A percentile compares a stretch with the other conserved stretches of the same genome.
phyloP scores from a whole-genome alignment of 345 rosid species.

The Hirschfeldia incana region DNA sequence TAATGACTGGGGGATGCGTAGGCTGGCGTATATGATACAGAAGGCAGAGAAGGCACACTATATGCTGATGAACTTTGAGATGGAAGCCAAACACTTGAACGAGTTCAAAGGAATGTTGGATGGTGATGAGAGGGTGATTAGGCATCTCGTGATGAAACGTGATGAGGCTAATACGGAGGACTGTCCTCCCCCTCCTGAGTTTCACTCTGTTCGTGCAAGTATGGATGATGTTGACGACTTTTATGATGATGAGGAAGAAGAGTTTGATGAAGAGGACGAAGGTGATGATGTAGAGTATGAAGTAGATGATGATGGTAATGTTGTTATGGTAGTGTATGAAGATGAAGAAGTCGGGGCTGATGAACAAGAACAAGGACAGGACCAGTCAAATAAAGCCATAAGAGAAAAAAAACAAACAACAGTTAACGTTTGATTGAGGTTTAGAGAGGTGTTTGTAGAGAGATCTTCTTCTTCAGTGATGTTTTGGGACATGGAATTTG shows the following conservation, averaged over 20 bases:
- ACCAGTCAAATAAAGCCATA: neutral
- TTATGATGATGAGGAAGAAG: slow-evolving; percentile 55
- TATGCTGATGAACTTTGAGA: slow-evolving; percentile 90
- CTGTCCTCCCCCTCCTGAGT: slow-evolving; percentile 89
- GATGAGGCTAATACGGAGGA: slow-evolving; percentile 73
- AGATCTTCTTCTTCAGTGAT: neutral
- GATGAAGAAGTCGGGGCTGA: slow-evolving; percentile 14
- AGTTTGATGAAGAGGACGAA: slow-evolving; percentile 42
- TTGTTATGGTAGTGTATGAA: slow-evolving; percentile 39
- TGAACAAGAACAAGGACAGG: slow-evolving; percentile 25
- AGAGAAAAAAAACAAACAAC: slow-evolving; percentile 25
- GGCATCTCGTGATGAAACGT: slow-evolving; percentile 87
- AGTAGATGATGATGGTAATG: slow-evolving; percentile 41
- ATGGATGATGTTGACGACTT: slow-evolving; percentile 57
- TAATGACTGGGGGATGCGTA: slow-evolving; percentile 92
- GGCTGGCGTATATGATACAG: slow-evolving; percentile 82
- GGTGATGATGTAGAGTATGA: slow-evolving; percentile 33
- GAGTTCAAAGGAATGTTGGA: slow-evolving; percentile 81
- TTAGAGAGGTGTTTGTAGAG: slow-evolving; percentile 19
- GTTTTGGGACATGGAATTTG: neutral
- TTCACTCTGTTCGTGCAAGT: slow-evolving; percentile 55
- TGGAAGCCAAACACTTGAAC: slow-evolving; percentile 78
- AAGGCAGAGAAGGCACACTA: slow-evolving; percentile 84
- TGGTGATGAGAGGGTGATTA: slow-evolving; percentile 78
- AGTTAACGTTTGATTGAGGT: slow-evolving; percentile 21